Evolutionary conservation across 2,329 filamentous ascomycete species (phyloP), one percentile per base, ranked within the genome.

Genomic region (Aspergillus flavus): DNA sequence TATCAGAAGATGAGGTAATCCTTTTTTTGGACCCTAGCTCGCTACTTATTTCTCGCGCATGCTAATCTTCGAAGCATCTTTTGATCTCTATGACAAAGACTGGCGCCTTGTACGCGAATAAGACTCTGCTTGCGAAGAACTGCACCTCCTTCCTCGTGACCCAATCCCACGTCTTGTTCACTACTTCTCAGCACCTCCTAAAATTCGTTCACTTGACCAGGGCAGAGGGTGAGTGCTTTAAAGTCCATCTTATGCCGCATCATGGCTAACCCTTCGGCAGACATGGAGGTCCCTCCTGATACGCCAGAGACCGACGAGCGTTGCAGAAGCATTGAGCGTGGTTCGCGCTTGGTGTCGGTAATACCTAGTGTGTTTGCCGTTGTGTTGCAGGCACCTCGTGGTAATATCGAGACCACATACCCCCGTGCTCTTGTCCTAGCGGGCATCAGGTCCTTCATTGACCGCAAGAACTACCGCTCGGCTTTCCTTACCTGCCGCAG

Each of bases 371-470:
- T 88, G 46, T 95, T 96, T 79, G 91, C 89, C 59, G 83, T 99
- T 10, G 87, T 96, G 0, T 82, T 99, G 4, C 95, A 99, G 76
- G 97, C 97, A 92, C 95, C 95, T 1, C 86, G 95, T 71, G 95
- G 95, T 23, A 99, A 99, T 69, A 81, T 98, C 1, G 95, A 99
- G 78, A 98, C 94, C 0, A 94, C 98, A 57, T 98, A 90, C 73
- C 95, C 95, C 19, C 87, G 95, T 64, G 94, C 94, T 16, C 89
- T 99, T 79, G 94, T 99, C 0, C 83, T 99, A 56, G 93, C 93
- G 2, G 94, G 93, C 30, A 96, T 99, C 61, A 87, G 95, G 55
- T 86, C 87, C 57, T 87, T 91, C 58, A 92, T 99, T 58, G 90
- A 93, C 59, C 83, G 86, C 36, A 91, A 91, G 75, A 88, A 95